Percentiles rank a stretch among this genome's conserved stretches.
These are phyloP conservation scores for Rubus parviflorus DNA, from an alignment of 306 rosid genomes.

Conservation along the genomic window DNA sequence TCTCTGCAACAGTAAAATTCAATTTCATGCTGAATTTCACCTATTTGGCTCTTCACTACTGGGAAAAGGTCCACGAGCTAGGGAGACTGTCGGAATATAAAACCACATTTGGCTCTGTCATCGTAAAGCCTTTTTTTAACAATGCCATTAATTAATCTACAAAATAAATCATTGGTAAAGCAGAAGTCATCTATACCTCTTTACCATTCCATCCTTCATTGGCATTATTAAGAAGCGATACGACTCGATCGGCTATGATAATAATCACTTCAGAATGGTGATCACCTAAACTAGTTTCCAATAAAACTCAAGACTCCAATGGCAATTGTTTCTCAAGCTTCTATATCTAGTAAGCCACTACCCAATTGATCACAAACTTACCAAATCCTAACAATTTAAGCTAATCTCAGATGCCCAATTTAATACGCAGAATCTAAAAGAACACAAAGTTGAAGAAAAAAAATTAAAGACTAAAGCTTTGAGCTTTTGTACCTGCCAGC, in stretches of 20 bases:
- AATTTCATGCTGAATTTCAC: background rate
- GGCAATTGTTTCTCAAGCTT: background rate
- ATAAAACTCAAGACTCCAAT: background rate
- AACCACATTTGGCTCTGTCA: background rate
- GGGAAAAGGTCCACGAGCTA: background rate
- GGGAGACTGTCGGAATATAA: background rate
- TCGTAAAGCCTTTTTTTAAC: background rate
- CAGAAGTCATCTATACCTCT: background rate
- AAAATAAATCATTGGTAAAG: background rate
- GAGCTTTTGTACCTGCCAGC: constrained; percentile 62
- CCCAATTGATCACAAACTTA: background rate
- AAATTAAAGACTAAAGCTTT: background rate
- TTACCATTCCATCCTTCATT: background rate
- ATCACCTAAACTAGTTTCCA: background rate
- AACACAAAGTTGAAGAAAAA: background rate
- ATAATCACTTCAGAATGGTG: background rate
- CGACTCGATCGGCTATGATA: background rate
- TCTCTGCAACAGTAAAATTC: background rate
- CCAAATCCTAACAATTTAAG: background rate
- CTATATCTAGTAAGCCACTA: background rate
- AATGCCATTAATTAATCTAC: background rate
- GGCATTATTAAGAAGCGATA: background rate
- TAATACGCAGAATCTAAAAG: background rate
- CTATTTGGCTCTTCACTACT: background rate
- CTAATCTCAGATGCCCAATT: constrained; percentile 8